Base-by-base conservation (phyloP, 257 asterid genomes). In the Phtheirospermum japonicum region DNA sequence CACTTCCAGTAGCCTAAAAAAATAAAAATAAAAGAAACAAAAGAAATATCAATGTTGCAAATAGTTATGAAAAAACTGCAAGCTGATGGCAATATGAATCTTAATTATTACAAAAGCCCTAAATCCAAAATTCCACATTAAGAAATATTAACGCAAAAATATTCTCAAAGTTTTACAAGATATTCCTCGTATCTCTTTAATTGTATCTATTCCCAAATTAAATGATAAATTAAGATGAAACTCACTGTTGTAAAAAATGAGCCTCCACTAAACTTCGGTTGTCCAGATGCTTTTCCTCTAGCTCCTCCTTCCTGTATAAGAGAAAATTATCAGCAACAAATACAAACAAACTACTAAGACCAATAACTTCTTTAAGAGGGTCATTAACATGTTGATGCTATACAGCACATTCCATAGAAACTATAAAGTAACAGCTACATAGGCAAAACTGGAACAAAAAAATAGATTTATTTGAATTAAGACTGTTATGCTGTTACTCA, bases 171-270 rank as follows among this genome's bases (percentile, higher is more conserved):
- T 23, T 30, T 59, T 11, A 16, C 17, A 55, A 34, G 60, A 42
- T 54, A 52, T 23, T 31, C 23, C 14, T n/a, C 16, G 13, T 46
- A 45, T 46, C 57, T 52, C 30, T 49, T 39, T 23, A n/a, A n/a
- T n/a, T n/a, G 13, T 46, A 45, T 46, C 57, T 52, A 18, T 49
- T 39, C n/a, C 16, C 31, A 63, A 69, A 68, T 8, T 17, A 42
- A 49, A 43, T 67, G 28, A 70, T 32, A 76, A 31, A 62, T 2
- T 46, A 28, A 61, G 56, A 52, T 6, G 28, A 17, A 66, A 85
- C 97, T 77, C 76, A 90, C 94, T 32, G 81, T 34, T 34, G 76
- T 73, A 68, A 64, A 80, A 78, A 90, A 85, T 68, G 95, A 73
- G 68, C 95, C 97, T 68, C 95, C 90, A 55, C 87, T 19, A 66